Evolutionary conservation across 1,139 yeast genomes (phyloP), one percentile per base, ranked within the genome.

Genomic region (Groenewaldozyma auringiensis): DNA sequence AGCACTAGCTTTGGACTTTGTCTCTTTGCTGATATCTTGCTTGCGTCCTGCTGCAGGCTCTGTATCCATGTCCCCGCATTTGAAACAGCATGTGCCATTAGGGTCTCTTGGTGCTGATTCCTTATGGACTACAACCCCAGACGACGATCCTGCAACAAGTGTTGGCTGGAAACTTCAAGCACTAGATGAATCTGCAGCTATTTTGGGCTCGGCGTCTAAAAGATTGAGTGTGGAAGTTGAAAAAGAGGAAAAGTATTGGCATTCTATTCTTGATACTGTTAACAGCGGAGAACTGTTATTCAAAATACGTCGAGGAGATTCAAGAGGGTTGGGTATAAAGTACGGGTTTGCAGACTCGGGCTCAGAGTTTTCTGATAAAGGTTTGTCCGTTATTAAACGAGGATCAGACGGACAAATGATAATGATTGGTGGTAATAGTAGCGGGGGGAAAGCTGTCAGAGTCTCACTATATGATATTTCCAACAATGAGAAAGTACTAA

Each of bases 261-360:
- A 74, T 47, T 74, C 74, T 50, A 70, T 82, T 17, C 64, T 72
- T 48, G 65, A 69, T 27, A 75, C 80, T 42, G 73, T 76, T 25
- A 72, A 76, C 46, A 72, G 71, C 13, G 78, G 83, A 42, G 96
- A 88, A 57, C 82, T 83, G 1, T 66, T 89, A 16, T 82, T 82
- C 58, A 84, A 84, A 57, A 72, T 82, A 34, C 72, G 81, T 47
- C 83, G 78, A 47, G 71, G 70, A 20, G 62, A 62, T 11, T 62
- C 81, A 61, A 54, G 70, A 40, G 78, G 78, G 35, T 66, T 89
- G 38, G 94, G 89, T 1, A 83, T 89, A 33, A 86, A 85, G 57
- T 89, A 84, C 60, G 97, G 97, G 0, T 92, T 78, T 64, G 92
- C 84, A 8, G 96, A 88, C 62, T 80, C 95, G 0, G 98, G 97